Conservation (phyloP, 805 yeast species). For the Limtongia smithiae region DNA sequence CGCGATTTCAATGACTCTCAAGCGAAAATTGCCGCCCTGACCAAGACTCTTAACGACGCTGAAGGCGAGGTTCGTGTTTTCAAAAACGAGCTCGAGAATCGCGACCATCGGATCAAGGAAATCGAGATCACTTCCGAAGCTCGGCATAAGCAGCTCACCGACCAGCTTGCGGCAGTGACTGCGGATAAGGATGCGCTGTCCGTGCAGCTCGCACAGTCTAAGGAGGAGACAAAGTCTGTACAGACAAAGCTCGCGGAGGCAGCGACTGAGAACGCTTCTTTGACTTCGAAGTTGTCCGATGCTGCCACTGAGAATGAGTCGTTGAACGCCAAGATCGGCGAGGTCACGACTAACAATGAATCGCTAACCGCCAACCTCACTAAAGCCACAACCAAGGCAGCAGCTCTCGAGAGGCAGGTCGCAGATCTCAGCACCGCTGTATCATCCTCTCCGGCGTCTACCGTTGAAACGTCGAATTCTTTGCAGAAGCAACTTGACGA, state of each 20-base stretch:
- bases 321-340: neutral
- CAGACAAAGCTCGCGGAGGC: constrained; percentile 10
- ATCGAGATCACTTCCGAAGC: neutral
- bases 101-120: constrained; percentile 7
- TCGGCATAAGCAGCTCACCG: too few species aligned
- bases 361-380: neutral
- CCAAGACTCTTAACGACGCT: neutral
- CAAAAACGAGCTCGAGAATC: constrained; percentile 8
- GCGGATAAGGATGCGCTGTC: too few species aligned
- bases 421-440: neutral
- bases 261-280: constrained; percentile 22
- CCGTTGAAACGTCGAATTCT: neutral
- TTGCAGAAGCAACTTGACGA: too few species aligned
- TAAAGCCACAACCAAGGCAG: constrained; percentile 2
- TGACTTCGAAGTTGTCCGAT: constrained; percentile 27
- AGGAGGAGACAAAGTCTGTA: too few species aligned
- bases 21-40: neutral
- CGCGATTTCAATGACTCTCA: neutral
- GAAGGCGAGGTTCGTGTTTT: constrained; percentile 6
- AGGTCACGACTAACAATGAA: neutral
- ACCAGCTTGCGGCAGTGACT: too few species aligned
- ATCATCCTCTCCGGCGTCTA: neutral
- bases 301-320: constrained; percentile 11
- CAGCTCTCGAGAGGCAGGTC: constrained; percentile 14
- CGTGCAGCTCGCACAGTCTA: too few species aligned